A percentile compares a stretch with the other conserved stretches of the same genome.
These are phyloP conservation scores for Aureobasidium lini DNA, from an alignment of 2,329 filamentous ascomycete genomes.

Conservation along the genomic window DNA sequence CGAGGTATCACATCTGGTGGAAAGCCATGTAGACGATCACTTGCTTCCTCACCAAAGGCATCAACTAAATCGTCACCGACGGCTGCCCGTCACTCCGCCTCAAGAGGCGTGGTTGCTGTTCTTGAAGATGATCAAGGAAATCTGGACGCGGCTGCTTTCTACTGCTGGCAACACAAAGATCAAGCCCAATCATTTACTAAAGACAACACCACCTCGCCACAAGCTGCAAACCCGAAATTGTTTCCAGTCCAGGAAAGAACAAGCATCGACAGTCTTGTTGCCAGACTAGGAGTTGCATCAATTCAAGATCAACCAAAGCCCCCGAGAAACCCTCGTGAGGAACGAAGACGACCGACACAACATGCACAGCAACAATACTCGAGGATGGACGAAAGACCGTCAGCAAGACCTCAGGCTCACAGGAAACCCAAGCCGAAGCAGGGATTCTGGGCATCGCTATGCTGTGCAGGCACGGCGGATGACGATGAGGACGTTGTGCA, in stretches of 20 bases:
- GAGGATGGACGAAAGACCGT: neutral
- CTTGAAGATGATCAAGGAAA: conserved; percentile 48
- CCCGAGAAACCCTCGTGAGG: neutral
- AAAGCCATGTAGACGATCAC: conserved; percentile 69
- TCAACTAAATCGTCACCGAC: conserved; percentile 26
- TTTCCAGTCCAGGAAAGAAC: conserved; percentile 51
- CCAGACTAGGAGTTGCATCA: conserved; percentile 53
- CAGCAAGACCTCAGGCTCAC: neutral
- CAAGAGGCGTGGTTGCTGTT: conserved; percentile 33
- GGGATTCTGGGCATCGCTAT: conserved; percentile 37
- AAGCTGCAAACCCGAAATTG: neutral
- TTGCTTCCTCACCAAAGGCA: conserved; percentile 43
- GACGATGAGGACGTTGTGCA: conserved; percentile 33
- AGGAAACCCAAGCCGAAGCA: neutral
- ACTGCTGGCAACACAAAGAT: conserved; percentile 94
- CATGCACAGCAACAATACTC: neutral
- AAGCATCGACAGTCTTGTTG: conserved; percentile 81
- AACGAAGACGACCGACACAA: neutral
- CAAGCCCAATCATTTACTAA: conserved; percentile 53
- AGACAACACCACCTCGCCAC: conserved; percentile 16
- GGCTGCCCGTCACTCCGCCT: conserved; percentile 18
- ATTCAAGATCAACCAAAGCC: neutral
- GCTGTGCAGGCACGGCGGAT: conserved; percentile 31
- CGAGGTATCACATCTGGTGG: conserved; percentile 77
- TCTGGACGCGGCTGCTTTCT: conserved; percentile 51